Conservation (phyloP, 768 basidiomycete genomes). For the Mrakia blollopis region DNA sequence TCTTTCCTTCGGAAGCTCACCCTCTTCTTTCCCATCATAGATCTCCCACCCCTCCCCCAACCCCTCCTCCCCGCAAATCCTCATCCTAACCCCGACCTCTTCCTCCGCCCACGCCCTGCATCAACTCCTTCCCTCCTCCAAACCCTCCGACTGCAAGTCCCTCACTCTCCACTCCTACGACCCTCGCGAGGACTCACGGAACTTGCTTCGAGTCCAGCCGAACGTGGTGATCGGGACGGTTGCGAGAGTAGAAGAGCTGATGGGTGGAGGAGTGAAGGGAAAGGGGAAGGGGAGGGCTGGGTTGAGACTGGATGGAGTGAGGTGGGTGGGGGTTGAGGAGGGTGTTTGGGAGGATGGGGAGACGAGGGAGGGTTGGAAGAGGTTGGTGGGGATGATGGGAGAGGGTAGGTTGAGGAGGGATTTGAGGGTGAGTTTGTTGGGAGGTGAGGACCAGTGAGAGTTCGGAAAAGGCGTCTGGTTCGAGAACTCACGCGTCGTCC, state of each 20-base stretch:
- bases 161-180: neutral
- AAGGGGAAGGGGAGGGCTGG: neutral
- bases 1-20: neutral
- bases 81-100: neutral
- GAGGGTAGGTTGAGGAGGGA: neutral
- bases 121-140: neutral
- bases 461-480: too few species aligned
- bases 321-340: slow-evolving; percentile 7
- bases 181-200: neutral
- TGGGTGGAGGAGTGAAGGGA: neutral
- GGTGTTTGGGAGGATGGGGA: neutral
- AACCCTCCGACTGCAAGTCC: neutral
- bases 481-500: neutral
- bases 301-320: neutral
- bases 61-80: slow-evolving; percentile 10
- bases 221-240: neutral
- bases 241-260: neutral
- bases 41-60: neutral
- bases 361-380: neutral
- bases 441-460: neutral
- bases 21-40: neutral
- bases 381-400: neutral
- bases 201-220: neutral
- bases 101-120: neutral
- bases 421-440: neutral